Base-by-base conservation (phyloP, 305 asterid species). In the Stenogyne calaminthoides region DNA sequence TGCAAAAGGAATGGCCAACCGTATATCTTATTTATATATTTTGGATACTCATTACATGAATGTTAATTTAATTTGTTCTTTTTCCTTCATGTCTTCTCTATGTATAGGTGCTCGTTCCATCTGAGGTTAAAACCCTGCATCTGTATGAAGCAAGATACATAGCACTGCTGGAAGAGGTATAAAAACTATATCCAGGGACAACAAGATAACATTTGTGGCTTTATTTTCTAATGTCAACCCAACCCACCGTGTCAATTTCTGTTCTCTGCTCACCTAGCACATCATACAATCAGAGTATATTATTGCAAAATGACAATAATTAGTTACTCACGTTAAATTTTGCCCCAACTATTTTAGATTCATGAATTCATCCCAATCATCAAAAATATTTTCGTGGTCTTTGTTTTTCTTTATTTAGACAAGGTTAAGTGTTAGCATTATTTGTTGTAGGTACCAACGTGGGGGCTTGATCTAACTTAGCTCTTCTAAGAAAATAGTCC, bases 101-200 rank as follows among this genome's bases (percentile, higher is more conserved):
- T 54, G 22, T 54, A 54, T 18, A 54, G 60, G 60, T 57, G 64
- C 39, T 25, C 56, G 81, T 89, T 80, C 97, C 97, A 46, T 89
- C 90, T 3, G 97, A 91, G 85, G 84, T 78, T 22, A 91, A 88
- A 81, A 85, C 84, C 54, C 87, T 91, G 62, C 96, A 89, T 79
- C 81, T 89, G 27, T 89, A 85, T 56, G 97, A 91, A 84, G 95
- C 97, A 76, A 88, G 96, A 87, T 91, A 86, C 75, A 75, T 91
- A 77, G 87, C 91, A 3, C 76, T 91, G 75, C 92, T 91, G 70
- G 96, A 91, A 82, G 91, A 91, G 96, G 96, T 88, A 82, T 15
- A n/a, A 3, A 36, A 71, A 27, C n/a, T 80, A 19, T 55, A 57
- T 54, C 16, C 51, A 8, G 57, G 22, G 67, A 49, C 5, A 73